Evolutionary conservation across 495 filamentous ascomycete species (phyloP), one percentile per base, ranked within the genome.

Genomic region (Daldinia caldariorum): DNA sequence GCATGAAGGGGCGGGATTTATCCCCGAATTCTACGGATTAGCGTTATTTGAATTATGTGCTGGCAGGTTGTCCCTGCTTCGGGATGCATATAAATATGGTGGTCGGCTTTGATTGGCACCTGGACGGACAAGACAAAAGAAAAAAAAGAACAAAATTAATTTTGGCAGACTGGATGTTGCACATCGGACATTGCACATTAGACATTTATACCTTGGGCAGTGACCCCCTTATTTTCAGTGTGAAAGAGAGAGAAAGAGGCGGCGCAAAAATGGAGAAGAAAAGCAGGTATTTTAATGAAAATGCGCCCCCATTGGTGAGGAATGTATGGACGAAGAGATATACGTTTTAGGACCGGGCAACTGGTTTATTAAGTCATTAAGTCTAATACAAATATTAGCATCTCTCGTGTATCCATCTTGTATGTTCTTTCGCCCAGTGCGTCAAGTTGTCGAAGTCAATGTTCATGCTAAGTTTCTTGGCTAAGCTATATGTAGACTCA

Each of bases 201-300:
- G 68, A 71, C 58, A 41, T 47, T 65, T 71, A 63, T 71, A 66
- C 62, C 68, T 47, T 62, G 68, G 68, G 61, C 38, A 26, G 57
- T n/a, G 47, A 55, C 58, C 49, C 47, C n/a, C 31, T 56, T 37
- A 13, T 32, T 61, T 58, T 67, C 39, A 41, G 37, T 54, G 26
- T 3, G 3, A 1, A 3, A 1, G 26, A 26, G 26, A 26, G 26
- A 26, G 37, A 54, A 32, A n/a, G 54, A 37, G 60, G 18, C 43
- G 43, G 16, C 20, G 37, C 8, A 10, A 16, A 31, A 7, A 59
- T 20, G 34, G 38, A 8, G 16, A 41, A 47, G 26, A 58, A 65
- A 43, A 22, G 37, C 1, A 58, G 1, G 57, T 20, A 16, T 41
- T 58, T 54, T 57, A 10, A 20, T 35, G 29, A 45, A 45, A 43